Percentiles rank a stretch among this genome's conserved stretches.
Evolutionary conservation across 2,329 filamentous ascomycete species (phyloP).

Genomic region (Tolypocladium ovalisporum): DNA sequence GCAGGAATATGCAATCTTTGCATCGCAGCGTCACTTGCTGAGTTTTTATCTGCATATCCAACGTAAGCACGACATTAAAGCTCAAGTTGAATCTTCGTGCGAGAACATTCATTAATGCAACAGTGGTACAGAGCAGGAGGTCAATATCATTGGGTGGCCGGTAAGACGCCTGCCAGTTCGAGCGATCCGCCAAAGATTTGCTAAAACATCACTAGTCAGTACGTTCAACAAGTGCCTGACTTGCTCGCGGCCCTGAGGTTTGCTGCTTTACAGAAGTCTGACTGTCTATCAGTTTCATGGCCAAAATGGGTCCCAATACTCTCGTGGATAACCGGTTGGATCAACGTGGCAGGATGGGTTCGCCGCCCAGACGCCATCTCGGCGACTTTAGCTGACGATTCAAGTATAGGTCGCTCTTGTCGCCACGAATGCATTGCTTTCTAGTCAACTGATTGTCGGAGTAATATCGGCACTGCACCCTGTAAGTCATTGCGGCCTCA

Average conservation of each 20-base stretch:
- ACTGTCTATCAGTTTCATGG: constrained; percentile 9
- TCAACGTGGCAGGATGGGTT: constrained; percentile 56
- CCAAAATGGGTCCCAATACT: constrained; percentile 13
- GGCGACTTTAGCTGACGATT: neutral
- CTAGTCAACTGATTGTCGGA: constrained; percentile 54
- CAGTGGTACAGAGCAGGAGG: constrained; percentile 31
- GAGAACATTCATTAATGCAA: neutral
- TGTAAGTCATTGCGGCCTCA: neutral
- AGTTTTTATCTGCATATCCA: constrained; percentile 55
- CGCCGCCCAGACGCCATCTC: neutral
- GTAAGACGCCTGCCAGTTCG: constrained; percentile 33
- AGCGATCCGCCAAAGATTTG: constrained; percentile 41
- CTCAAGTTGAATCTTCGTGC: neutral
- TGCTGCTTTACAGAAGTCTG: neutral
- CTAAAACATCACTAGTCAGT: constrained; percentile 2
- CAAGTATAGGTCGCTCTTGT: constrained; percentile 41
- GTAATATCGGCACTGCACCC: constrained; percentile 51
- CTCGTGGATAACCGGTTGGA: constrained; percentile 39
- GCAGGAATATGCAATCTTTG: constrained; percentile 23
- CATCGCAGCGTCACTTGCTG: constrained; percentile 55
- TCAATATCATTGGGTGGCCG: constrained; percentile 64
- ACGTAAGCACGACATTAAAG: constrained; percentile 13
- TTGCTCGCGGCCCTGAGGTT: neutral
- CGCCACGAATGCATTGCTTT: constrained; percentile 56
- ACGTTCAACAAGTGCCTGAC: neutral